Evolutionary conservation across 768 basidiomycete species (phyloP), one percentile per base, ranked within the genome.

Genomic region (Pleurotus giganteus): DNA sequence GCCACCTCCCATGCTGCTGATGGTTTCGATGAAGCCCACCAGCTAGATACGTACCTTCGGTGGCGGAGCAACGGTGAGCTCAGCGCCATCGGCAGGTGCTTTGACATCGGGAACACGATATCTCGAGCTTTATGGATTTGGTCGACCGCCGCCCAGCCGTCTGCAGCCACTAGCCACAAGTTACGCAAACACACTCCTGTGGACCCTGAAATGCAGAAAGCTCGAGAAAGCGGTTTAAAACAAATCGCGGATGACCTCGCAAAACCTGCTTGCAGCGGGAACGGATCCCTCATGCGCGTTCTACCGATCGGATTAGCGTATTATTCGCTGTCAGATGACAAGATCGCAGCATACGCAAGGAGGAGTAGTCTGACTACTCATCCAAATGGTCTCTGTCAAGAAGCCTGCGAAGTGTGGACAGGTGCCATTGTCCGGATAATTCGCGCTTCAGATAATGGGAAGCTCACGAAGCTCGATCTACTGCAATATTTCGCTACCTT

Each of bases 281-380:
- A 77, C 58, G 77, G 74, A 9, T 76, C 74, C 50, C 61, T 80
- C 34, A 74, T 78, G 74, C 73, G 79, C n/a, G 63, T 79, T 32
- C 54, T 77, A 4, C 76, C 78, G 4, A 61, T 79, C 1, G 74
- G 71, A 1, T 64, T 80, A 21, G 69, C 72, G 21, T 78, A 76
- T 57, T 76, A 73, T 73, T 62, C 67, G 26, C 37, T 51, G 12
- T 66, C 73, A 51, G 67, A 69, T 12, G 55, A 52, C 5, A 56
- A 62, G 28, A 72, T 73, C 6, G 64, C 58, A 45, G 54, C 54
- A 13, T 73, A 67, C 43, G 75, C 71, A 2, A 61, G 69, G 42
- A 66, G 71, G 47, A 77, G 74, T 60, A 78, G 76, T 59, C 60
- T 61, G 42, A 69, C 71, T 2, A 78, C 77, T 4, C 77, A 80